A percentile compares a stretch with the other conserved stretches of the same genome.
Evolutionary conservation across 257 asterid species (phyloP).

Genomic region (Solanum paucissectum): DNA sequence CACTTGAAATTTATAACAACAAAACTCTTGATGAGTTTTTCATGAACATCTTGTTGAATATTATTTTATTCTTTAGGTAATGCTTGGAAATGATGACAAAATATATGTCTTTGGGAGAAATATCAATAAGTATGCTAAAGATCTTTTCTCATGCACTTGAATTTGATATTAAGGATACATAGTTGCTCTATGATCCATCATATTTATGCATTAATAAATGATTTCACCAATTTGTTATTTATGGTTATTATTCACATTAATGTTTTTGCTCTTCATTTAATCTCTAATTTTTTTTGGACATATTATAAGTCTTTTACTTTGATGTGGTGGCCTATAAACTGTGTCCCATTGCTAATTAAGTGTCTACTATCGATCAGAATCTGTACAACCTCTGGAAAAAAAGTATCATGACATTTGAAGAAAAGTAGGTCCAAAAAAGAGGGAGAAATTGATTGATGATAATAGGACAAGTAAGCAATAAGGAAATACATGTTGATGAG

Average conservation of each 20-base stretch:
- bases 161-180: background rate
- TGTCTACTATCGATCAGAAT: background rate
- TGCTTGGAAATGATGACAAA: constrained; percentile 87
- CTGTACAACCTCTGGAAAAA: background rate
- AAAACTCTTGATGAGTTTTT: background rate
- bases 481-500: background rate
- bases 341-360: background rate
- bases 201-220: background rate
- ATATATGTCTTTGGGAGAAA: constrained; percentile 80
- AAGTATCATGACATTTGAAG: background rate
- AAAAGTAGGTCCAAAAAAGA: background rate
- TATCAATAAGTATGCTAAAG: constrained; percentile 65
- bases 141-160: background rate
- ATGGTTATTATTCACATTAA: background rate
- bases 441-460: background rate
- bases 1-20: background rate
- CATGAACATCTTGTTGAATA: background rate
- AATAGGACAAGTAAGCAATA: background rate
- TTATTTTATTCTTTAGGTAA: constrained; percentile 33
- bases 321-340: background rate
- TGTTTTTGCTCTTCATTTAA: background rate
- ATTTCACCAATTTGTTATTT: background rate
- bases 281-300: too few species aligned
- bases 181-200: background rate
- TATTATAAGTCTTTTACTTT: background rate